Evolutionary conservation across 257 asterid species (phyloP), one percentile per base, ranked within the genome.

Genomic region (Ballota nigra): DNA sequence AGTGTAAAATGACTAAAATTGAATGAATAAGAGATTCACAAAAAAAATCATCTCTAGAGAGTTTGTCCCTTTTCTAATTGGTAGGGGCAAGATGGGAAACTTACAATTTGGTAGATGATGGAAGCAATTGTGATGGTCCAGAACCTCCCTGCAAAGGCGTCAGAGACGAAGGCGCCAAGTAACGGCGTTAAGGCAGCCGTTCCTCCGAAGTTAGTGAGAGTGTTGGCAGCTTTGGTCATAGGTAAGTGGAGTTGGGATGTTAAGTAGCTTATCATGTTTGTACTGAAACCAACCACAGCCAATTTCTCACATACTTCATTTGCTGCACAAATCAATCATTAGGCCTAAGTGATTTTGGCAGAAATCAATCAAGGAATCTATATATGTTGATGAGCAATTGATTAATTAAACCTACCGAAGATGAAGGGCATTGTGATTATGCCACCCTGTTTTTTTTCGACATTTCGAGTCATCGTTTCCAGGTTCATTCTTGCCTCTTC

Each of bases 101-200:
- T 65, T 69, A 92, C 98, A 3, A 90, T 66, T 84, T 90, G 98
- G 81, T 90, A 88, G 22, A 91, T 79, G 47, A 89, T 61, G 1
- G 98, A 93, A 72, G 98, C 97, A 20, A 91, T 8, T 0, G 97
- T 82, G 5, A 93, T 89, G 56, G 97, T 91, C 98, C 97, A 91
- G 79, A 93, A 93, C 41, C 96, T 83, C 58, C 98, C 98, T 1
- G 94, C 96, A 38, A 91, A 89, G 1, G 98, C 64, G 71, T 93
- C 98, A 7, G 98, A 87, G 0, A 85, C 18, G 63, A 93, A 89
- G 0, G 98, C 98, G 2, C 98, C 98, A 31, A 93, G 79, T 74
- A 93, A 51, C n/a, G 98, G 98, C 3, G 98, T 93, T 60, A 93
- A 71, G 83, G 96, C 92, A 8, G 96, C 93, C 6, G 96, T 90